Conservation (phyloP, 2,329 filamentous ascomycete species). For the Dryadomyces quercus-mongolicae region DNA sequence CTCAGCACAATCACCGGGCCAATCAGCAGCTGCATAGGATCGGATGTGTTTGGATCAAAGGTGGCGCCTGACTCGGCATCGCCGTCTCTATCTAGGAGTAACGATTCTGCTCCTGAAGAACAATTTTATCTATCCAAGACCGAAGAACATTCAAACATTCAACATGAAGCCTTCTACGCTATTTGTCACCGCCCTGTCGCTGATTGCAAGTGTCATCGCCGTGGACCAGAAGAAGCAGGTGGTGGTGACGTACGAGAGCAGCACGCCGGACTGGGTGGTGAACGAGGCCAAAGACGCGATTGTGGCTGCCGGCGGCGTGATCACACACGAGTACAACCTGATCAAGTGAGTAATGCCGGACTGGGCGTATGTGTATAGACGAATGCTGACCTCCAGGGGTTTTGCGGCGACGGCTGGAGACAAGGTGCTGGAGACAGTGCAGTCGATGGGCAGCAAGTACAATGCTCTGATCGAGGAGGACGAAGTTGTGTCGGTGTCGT, state of each 20-base stretch:
- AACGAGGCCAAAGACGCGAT: constrained; percentile 61
- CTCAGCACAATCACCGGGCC: too few relatives aligned
- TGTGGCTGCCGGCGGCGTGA: constrained; percentile 55
- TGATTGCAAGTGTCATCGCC: constrained; percentile 45
- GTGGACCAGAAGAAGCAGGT: constrained; percentile 60
- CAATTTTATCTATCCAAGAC: not conserved
- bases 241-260: constrained; percentile 64
- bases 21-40: too few relatives aligned
- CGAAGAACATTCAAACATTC: not conserved
- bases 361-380: not conserved
- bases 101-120: constrained; percentile 6
- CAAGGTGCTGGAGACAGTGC: constrained; percentile 55
- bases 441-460: constrained; percentile 46
- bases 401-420: constrained; percentile 66
- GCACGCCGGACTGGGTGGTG: constrained; percentile 55
- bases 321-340: constrained; percentile 65
- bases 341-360: constrained; percentile 43
- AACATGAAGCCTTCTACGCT: constrained; percentile 51
- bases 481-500: constrained; percentile 43
- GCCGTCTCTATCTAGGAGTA: too few relatives aligned
- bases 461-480: constrained; percentile 66
- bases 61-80: too few relatives aligned
- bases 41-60: too few relatives aligned
- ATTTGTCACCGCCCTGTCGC: constrained; percentile 42
- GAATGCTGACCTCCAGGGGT: constrained; percentile 40